Base-by-base conservation (phyloP, 164 flowering plant species). In the Hamamelis virginiana region DNA sequence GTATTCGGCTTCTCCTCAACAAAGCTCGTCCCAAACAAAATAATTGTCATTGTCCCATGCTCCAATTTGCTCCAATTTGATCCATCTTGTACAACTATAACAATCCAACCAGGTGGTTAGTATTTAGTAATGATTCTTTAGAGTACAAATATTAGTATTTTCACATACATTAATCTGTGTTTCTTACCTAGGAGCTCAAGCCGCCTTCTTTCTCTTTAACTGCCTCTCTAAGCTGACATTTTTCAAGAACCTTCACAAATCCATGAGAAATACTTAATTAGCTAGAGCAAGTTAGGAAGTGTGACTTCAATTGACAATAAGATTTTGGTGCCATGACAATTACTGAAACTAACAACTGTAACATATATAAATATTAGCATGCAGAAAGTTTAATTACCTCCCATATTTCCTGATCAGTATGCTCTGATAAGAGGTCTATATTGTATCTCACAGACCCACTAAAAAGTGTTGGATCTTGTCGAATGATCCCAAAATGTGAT, bases 41-140 rank as follows among this genome's bases (percentile, higher is more conserved):
- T 25, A 88, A 64, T 27, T 88, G 92, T 1, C 90, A 46, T 68
- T 86, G 94, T 16, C 90, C 94, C 89, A 84, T 77, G 78, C 96
- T 90, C 92, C 92, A 90, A 59, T 90, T n/a, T n/a, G n/a, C n/a
- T n/a, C n/a, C n/a, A n/a, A n/a, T n/a, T 88, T 26, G 82, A 78
- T 47, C 92, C 96, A 66, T 84, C 91, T 47, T 87, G 80, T 25
- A 71, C 65, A 14, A 90, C 94, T 89, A 84, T 70, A 3, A 46
- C 19, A n/a, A n/a, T n/a, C n/a, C n/a, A n/a, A n/a, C n/a, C n/a
- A n/a, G n/a, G n/a, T n/a, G n/a, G n/a, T n/a, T n/a, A n/a, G n/a
- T n/a, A n/a, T n/a, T n/a, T n/a, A n/a, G n/a, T n/a, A 33, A 33
- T 33, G 41, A 33, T 33, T 33, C 41, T 33, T n/a, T n/a, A n/a